These are phyloP conservation scores for Zymoseptoria passerinii DNA, from an alignment of 2,329 filamentous ascomycete species.

Conservation along the genomic window DNA sequence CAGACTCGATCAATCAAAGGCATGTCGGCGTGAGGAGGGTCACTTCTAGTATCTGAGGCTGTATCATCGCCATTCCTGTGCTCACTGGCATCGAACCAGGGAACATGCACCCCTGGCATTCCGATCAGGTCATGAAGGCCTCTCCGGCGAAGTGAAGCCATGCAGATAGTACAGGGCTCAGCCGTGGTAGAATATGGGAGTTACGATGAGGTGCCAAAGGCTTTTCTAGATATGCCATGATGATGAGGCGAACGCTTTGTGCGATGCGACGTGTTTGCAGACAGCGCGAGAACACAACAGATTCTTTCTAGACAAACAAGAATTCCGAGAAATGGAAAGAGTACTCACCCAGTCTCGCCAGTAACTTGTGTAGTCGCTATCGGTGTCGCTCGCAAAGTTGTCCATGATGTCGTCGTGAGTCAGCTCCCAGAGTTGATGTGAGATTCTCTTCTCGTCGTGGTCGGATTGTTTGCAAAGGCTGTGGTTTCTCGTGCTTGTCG, in stretches of 20 bases:
- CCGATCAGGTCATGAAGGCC: background rate
- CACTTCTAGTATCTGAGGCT: background rate
- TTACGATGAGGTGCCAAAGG: background rate
- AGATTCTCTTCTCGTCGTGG: background rate
- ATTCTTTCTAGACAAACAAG: background rate
- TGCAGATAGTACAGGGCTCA: background rate
- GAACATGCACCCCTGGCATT: background rate
- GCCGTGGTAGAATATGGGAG: background rate
- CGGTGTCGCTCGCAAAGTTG: slow-evolving; percentile 94
- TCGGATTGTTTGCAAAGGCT: background rate
- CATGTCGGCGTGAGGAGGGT: background rate
- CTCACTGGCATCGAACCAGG: background rate
- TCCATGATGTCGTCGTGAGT: slow-evolving; percentile 55
- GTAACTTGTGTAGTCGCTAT: slow-evolving; percentile 98
- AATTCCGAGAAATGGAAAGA: background rate
- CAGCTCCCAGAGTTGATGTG: background rate
- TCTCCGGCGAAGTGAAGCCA: background rate
- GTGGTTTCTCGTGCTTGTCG: background rate
- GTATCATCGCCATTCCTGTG: background rate
- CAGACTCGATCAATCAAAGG: background rate
- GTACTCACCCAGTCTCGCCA: slow-evolving; percentile 90
- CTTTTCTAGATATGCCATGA: background rate
- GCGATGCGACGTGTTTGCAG: background rate
- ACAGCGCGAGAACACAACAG: background rate
- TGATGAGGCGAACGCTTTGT: background rate